phyloP scores from a whole-genome alignment of 192 early-diverging fungal genomes.

The Cetraspora pellucida region DNA sequence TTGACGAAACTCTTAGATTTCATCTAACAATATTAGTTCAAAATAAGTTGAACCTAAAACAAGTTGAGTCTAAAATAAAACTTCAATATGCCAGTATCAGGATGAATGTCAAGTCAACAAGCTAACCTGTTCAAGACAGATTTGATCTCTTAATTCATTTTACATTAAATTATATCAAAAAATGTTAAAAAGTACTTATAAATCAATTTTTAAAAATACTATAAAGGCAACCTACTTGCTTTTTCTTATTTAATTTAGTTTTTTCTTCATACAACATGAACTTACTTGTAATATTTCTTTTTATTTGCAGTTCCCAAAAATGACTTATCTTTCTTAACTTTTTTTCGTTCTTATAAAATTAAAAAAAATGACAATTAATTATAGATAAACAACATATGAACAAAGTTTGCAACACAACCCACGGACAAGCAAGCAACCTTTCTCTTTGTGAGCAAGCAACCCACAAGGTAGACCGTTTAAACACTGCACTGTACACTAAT shows the following conservation, averaged over 20 bases:
- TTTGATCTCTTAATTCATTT: background rate
- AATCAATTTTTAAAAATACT: background rate
- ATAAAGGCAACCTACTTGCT: background rate
- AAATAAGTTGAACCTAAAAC: too few species aligned
- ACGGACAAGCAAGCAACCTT: constrained; percentile 12
- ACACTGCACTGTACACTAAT: background rate
- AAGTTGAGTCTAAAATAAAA: constrained; percentile 7
- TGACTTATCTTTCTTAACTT: background rate
- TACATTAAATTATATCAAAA: background rate
- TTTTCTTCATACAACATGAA: background rate
- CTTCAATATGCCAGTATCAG: background rate
- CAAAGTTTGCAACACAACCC: background rate
- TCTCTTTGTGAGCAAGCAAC: background rate
- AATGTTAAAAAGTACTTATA: background rate
- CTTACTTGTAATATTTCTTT: background rate
- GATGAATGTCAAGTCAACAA: background rate
- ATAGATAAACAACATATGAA: background rate
- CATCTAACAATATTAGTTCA: too few species aligned
- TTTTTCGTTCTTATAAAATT: constrained; percentile 17
- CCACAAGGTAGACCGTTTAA: background rate
- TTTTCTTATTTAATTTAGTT: background rate
- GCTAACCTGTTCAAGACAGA: constrained; percentile 2
- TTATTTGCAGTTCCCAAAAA: constrained; percentile 16
- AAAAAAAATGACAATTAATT: background rate
- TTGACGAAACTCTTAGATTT: too few species aligned